These are phyloP conservation scores for Solidago caesia DNA, from an alignment of 129 eudicot genomes.

Conservation along the genomic window DNA sequence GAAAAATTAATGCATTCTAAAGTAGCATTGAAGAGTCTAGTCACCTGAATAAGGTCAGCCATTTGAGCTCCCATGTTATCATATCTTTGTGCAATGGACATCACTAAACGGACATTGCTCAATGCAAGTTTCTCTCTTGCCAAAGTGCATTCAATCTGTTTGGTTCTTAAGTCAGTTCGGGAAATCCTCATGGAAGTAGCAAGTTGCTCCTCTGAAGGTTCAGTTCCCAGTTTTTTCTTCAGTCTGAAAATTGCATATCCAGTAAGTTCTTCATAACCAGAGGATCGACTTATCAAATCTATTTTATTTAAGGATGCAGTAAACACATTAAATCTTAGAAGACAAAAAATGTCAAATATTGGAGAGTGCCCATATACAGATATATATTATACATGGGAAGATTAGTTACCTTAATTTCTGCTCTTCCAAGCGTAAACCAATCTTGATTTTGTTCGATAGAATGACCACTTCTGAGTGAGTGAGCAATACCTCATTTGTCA, in stretches of 20 bases:
- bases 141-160: slow-evolving; percentile 60
- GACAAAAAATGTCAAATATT: neutral
- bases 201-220: slow-evolving; percentile 83
- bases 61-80: slow-evolving; percentile 90
- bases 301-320: neutral
- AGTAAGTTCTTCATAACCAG: neutral
- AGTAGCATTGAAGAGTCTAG: slow-evolving; percentile 1
- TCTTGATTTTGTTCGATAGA: slow-evolving; percentile 54
- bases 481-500: slow-evolving; percentile 47
- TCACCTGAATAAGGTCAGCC: slow-evolving; percentile 85
- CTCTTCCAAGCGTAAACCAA: slow-evolving; percentile 63
- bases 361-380: neutral
- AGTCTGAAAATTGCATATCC: slow-evolving; percentile 42
- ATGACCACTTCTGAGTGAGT: slow-evolving; percentile 66
- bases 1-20: neutral
- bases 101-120: slow-evolving; percentile 88
- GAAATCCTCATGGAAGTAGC: slow-evolving; percentile 59
- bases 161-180: slow-evolving; percentile 48
- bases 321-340: neutral
- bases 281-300: neutral
- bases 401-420: slow-evolving; percentile 51
- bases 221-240: slow-evolving; percentile 59
- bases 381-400: neutral
- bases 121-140: slow-evolving; percentile 78
- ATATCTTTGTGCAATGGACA: slow-evolving; percentile 76